phyloP scores from a whole-genome alignment of 176 grass and related monocot species.

The Rhynchospora breviuscula region DNA sequence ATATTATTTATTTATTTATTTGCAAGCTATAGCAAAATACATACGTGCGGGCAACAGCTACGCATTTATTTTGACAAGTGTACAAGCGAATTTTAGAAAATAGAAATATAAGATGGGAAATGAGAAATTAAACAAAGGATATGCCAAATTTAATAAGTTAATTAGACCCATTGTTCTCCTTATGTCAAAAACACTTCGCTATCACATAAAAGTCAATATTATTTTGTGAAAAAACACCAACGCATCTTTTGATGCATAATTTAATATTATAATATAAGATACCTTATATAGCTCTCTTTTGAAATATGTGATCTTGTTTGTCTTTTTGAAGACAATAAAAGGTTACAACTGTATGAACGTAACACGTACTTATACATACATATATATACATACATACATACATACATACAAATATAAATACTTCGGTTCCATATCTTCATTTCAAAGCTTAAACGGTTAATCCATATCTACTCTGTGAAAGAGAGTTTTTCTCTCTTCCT shows the following conservation, averaged over 20 bases:
- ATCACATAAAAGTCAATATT: constrained; percentile 8
- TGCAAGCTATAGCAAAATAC: constrained; percentile 18
- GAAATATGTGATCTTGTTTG: background rate
- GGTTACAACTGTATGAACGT: background rate
- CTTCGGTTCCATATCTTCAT: too few relatives aligned
- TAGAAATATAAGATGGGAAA: background rate
- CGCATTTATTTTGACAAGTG: constrained; percentile 15
- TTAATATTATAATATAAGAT: constrained; percentile 8
- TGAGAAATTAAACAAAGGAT: background rate
- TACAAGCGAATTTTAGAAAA: background rate
- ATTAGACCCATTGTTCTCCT: background rate
- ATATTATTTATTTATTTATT: background rate
- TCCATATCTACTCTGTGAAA: too few relatives aligned
- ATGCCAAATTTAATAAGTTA: background rate
- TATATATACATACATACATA: too few relatives aligned
- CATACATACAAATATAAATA: too few relatives aligned
- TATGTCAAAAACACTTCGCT: background rate
- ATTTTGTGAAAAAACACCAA: constrained; percentile 2
- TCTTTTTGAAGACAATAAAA: background rate
- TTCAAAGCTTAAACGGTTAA: too few relatives aligned
- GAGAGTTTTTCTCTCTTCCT: too few relatives aligned
- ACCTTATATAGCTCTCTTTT: background rate
- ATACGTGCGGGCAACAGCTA: constrained; percentile 5
- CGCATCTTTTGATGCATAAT: background rate
- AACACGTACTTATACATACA: background rate